Evolutionary conservation across 225 moss, liverwort and hornwort species (phyloP), one percentile per base, ranked within the genome.

Genomic region (Straminergon stramineum): DNA sequence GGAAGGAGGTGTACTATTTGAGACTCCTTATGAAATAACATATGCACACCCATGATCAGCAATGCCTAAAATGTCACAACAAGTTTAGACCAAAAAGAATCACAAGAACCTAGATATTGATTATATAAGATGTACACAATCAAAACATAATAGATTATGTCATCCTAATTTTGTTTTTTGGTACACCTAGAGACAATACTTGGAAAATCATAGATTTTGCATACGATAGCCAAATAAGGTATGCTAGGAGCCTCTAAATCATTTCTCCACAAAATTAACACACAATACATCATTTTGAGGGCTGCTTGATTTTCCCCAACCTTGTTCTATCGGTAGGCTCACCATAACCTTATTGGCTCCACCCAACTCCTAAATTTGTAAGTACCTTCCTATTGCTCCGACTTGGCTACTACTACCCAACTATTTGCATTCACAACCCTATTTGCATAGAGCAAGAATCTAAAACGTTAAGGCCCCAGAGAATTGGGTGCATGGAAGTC

Each of bases 381-480:
- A 21, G 0, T 14, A 13, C 13, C 35, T 22, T 53, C 5, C 8
- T 22, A 9, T 22, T 15, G 13, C 2, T 53, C 3, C 0, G 1
- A 55, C 5, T 23, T 35, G 0, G 22, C 9, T 53, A 9, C 1
- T 0, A 0, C 22, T 15, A 77, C 5, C 8, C 0, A 1, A 0
- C 4, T 15, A 35, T 77, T 53, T 77, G 1, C 15, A 6, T 57
- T 27, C 3, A 4, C n/a, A n/a, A 17, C 0, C 4, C 1, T 22
- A 11, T n/a, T 57, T 27, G 11, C 2, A 27, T 11, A 2, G n/a
- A 39, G 1, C 5, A 58, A 58, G 11, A 39, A 17, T n/a, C 1
- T n/a, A 17, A 7, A 79, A 17, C 27, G 11, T 58, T 11, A 7
- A 2, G 7, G 3, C 11, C 7, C 0, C 2, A 1, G 17, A 17